Evolutionary conservation across 805 yeast species (phyloP), one percentile per base, ranked within the genome.

Genomic region (Metschnikowia santaceciliae): DNA sequence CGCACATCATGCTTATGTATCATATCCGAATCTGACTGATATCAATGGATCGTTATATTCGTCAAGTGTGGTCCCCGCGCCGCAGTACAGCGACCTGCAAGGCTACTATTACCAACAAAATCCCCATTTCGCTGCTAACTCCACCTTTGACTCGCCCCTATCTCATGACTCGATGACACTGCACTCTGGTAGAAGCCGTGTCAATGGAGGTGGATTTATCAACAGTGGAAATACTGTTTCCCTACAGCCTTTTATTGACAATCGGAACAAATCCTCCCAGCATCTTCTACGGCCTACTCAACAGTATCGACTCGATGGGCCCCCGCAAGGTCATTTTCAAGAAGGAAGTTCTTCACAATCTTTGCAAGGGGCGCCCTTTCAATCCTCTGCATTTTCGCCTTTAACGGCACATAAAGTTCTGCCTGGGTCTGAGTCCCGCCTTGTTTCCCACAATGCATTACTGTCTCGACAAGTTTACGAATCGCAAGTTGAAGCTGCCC

Each of bases 121-220:
- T 26, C 13, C 34, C 15, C 22, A 17, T 10, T 14, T 15, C 15
- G 15, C 34, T 5, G 20, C 26, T 26, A 40, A 40, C 22, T 40
- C 43, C 20, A 40, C 33, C 13, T 30, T 15, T 14, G 34, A 30
- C 20, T 4, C 43, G 14, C n/a, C 34, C n/a, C 14, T 40, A 26
- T 14, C 32, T 26, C 33, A 30, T 30, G 34, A 30, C 43, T 40
- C 43, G 22, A 40, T 40, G 34, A 34, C 34, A 26, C 43, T n/a
- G 34, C 43, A 40, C 34, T 30, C 43, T 40, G 43, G 43, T 40
- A 30, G 43, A 26, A 40, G 34, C 34, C 34, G 33, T 40, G 42
- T 32, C 42, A 39, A 22, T 32, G 43, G 34, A 26, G 43, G 43
- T 15, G 43, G 20, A 17, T 40, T 10, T 26, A 23, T 40, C 22